Evolutionary conservation across 1,284 basidiomycete genomes (phyloP), one percentile per base, ranked within the genome.

Genomic region (Tranzscheliella williamsii): DNA sequence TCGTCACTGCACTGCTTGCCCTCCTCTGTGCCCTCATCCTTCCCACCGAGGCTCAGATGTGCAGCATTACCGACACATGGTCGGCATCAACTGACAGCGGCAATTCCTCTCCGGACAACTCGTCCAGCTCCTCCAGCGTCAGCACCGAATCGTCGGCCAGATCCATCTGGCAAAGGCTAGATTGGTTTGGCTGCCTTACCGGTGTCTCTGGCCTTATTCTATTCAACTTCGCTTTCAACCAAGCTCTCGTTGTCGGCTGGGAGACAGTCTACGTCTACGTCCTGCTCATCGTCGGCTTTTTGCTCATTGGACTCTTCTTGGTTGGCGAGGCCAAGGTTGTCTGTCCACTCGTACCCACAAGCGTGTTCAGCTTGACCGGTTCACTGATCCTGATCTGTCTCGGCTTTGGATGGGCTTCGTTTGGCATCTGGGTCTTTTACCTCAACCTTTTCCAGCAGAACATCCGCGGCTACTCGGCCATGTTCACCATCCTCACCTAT

Each of bases 201-300:
- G 71, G 62, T 30, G 57, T 71, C 4, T 23, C 39, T 1, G 62
- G 61, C 3, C 44, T 73, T 13, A 33, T 72, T 1, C 53, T 73
- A 3, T 57, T 73, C 58, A 69, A 67, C 43, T 60, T 67, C 32
- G 41, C 61, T 5, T 71, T 60, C 40, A 72, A 67, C 36, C 71
- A 73, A 38, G 69, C 66, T 3, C 43, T 51, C 8, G 51, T 67
- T 4, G 50, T 65, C 5, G 71, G 71, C n/a, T 73, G 71, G 69
- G 24, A 54, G 9, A 52, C 48, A 3, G 38, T 61, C 17, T 65
- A 67, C 38, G 49, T 62, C 27, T 61, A 61, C 26, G 55, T 63
- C 6, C 42, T 73, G 3, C 58, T 73, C 27, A 56, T 67, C 42
- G 46, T 73, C 33, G 67, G 63, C 21, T 16, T 72, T 11, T 15